Evolutionary conservation across 2,329 filamentous ascomycete genomes (phyloP).

Genomic region (Colletotrichum sublineola): DNA sequence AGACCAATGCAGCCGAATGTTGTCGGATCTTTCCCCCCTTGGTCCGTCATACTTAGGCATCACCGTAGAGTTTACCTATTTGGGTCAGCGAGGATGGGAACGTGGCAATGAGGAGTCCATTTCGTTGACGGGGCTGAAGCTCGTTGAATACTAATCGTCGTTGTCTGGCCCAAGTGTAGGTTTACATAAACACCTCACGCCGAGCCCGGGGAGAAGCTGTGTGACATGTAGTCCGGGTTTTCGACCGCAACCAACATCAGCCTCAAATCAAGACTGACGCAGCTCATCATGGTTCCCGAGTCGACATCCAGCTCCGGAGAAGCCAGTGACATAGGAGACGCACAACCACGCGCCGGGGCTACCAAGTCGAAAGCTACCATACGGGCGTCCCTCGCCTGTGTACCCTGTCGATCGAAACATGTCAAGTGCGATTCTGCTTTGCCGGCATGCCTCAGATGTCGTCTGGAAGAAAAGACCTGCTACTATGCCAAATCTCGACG

Average conservation of each 20-base stretch:
- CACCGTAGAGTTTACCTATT: constrained; percentile 14
- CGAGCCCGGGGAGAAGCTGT: not conserved
- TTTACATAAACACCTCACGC: constrained; percentile 38
- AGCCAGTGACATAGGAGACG: constrained; percentile 19
- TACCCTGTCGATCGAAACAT: constrained; percentile 66
- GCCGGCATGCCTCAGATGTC: constrained; percentile 60
- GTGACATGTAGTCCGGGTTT: not conserved
- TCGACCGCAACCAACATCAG: not conserved
- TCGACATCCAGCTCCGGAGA: constrained; percentile 27
- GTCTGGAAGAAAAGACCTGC: constrained; percentile 58
- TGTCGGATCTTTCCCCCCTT: constrained; percentile 2
- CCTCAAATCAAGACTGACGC: not conserved
- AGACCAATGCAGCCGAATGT: not conserved
- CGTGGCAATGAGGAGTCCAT: constrained; percentile 32
- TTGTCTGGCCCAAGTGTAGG: not conserved
- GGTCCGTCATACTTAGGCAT: not conserved
- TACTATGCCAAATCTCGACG: constrained; percentile 62
- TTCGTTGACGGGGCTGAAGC: not conserved
- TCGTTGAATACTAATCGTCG: not conserved
- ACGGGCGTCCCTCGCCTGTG: constrained; percentile 56
- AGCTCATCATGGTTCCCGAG: constrained; percentile 23
- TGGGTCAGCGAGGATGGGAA: constrained; percentile 2
- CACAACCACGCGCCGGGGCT: constrained; percentile 32
- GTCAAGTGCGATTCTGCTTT: constrained; percentile 50
- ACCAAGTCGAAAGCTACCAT: constrained; percentile 53